A percentile compares a stretch with the other conserved stretches of the same genome.
These are phyloP conservation scores for Oryza brachyantha DNA, from an alignment of 176 grass and related monocot genomes.

Conservation along the genomic window DNA sequence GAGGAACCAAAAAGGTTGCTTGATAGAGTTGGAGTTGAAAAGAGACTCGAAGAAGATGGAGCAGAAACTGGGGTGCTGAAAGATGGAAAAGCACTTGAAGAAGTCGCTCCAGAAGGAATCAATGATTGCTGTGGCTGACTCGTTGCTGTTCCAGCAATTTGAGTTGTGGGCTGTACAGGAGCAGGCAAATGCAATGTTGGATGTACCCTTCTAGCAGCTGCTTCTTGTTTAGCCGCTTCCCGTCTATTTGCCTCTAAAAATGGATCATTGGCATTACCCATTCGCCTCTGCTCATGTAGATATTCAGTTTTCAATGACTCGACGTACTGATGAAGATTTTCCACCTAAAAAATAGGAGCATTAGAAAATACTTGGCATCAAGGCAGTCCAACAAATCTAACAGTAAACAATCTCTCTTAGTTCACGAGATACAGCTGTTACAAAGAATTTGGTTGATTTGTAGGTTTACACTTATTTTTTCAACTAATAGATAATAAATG, in stretches of 20 bases:
- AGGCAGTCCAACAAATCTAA: background rate
- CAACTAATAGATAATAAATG: background rate
- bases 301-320: conserved; percentile 82
- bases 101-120: conserved; percentile 40
- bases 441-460: conserved; percentile 1
- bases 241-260: conserved; percentile 95
- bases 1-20: conserved; percentile 61
- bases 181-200: conserved; percentile 89
- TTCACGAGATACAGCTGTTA: background rate
- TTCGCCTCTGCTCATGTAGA: conserved; percentile 54
- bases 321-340: conserved; percentile 94
- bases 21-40: conserved; percentile 62
- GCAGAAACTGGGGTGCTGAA: conserved; percentile 57
- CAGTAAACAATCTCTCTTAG: background rate
- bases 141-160: conserved; percentile 38
- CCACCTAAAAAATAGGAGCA: conserved; percentile 58
- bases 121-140: conserved; percentile 46
- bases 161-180: conserved; percentile 47
- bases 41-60: conserved; percentile 63
- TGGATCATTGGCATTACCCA: conserved; percentile 69
- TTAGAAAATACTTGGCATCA: conserved; percentile 1
- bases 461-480: background rate
- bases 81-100: conserved; percentile 43
- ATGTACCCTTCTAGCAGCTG: conserved; percentile 82
- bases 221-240: conserved; percentile 85